Percentiles rank a stretch among this genome's conserved stretches.
Conservation (phyloP, 495 filamentous ascomycete genomes). For the Staphylotrichum longicolle region DNA sequence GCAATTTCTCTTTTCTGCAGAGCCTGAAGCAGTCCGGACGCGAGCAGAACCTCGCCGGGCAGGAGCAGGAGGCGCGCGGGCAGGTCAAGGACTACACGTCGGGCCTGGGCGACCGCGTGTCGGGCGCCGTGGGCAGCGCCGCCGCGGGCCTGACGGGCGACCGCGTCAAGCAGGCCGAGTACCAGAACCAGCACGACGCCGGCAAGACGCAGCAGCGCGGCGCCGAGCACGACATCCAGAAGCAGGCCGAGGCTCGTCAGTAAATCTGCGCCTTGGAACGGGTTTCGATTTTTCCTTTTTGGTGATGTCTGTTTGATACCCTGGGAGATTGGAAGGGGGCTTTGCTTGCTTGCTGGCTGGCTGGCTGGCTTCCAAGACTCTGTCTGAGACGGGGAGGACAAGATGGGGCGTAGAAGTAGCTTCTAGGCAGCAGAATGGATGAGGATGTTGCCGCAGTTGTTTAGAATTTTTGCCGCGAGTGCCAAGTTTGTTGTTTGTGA, state of each 20-base stretch:
- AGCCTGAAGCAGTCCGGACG: slow-evolving; percentile 68
- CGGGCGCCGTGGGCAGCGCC: slow-evolving; percentile 67
- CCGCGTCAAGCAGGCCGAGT: slow-evolving; percentile 55
- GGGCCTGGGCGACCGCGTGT: slow-evolving; percentile 68
- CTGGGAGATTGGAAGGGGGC: neutral
- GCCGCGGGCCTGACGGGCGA: slow-evolving; percentile 73
- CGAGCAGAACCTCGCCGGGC: slow-evolving; percentile 76
- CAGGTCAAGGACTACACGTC: slow-evolving; percentile 73
- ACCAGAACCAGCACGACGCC: slow-evolving; percentile 68
- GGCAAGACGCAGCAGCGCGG: slow-evolving; percentile 86
- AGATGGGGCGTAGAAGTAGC: neutral
- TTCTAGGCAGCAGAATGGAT: slow-evolving; percentile 5
- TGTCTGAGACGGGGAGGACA: neutral
- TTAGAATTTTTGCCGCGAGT: no score
- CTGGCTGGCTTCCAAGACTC: neutral
- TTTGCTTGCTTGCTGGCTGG: no score
- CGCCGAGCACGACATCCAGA: slow-evolving; percentile 77
- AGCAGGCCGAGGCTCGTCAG: slow-evolving; percentile 50
- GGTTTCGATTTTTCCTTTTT: neutral
- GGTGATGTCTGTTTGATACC: neutral
- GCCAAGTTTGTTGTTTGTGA: no score
- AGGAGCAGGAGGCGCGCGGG: slow-evolving; percentile 78
- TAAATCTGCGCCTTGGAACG: neutral
- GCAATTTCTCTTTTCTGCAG: slow-evolving; percentile 23
- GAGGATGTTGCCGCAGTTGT: no score